Evolutionary conservation across 2,329 filamentous ascomycete species (phyloP), one percentile per base, ranked within the genome.

Genomic region (Aspergillus novofumigatus): DNA sequence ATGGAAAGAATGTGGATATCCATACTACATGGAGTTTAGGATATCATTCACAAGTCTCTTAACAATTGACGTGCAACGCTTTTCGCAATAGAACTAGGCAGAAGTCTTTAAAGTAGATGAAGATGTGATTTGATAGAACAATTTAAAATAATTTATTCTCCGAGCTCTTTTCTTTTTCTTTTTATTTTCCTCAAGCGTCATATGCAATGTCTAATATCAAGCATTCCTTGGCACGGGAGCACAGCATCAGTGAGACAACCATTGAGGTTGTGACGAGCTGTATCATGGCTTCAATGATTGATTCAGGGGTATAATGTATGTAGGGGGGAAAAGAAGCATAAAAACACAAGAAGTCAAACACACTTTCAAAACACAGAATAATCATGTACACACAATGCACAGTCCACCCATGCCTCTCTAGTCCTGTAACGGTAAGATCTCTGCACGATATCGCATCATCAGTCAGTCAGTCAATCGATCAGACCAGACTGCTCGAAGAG

Each of bases 361-460:
- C 35, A 51, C 9, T 7, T 26, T 28, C 28, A 35, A 17, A 35
- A 17, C 11, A 14, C 32, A 52, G 51, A 58, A 51, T 50, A 44
- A 41, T 26, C 11, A 38, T 47, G 21, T 29, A 48, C 21, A 26
- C 17, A 50, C n/a, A 32, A 50, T 52, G 23, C 29, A 41, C 55
- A 41, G 45, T 47, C 47, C 38, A 17, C 29, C 38, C 49, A 55
- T 47, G 38, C 17, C 49, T 60, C 21, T 61, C 54, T 71, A 74
- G 56, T 74, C 72, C 60, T 72, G 72, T 48, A 74, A 62, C 47
- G 71, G 69, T 23, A 74, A 61, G 25, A 74, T 71, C 55, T 74
- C 72, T 73, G 53, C 38, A 54, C 32, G 25, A 38, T 28, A 23
- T 8, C 28, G 54, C 9, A 44, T 10, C 3, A 23, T 49, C 23